These are phyloP conservation scores for Daldinia caldariorum DNA, from an alignment of 495 filamentous ascomycete genomes.

Conservation along the genomic window DNA sequence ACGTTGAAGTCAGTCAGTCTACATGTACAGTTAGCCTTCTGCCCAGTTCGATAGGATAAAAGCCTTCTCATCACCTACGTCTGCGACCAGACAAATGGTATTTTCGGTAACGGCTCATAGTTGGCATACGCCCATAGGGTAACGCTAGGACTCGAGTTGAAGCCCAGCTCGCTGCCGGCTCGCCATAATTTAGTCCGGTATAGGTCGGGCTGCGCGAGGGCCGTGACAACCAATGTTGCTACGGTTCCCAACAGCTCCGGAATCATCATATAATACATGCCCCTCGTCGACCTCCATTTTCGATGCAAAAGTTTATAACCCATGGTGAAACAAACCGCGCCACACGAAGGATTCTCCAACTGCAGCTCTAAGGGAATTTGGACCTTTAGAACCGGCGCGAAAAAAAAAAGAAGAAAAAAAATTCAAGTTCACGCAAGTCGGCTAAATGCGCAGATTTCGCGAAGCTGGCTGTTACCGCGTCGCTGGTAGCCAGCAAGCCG, in stretches of 20 bases:
- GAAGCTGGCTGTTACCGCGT: constrained; percentile 31
- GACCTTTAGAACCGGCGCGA: neutral
- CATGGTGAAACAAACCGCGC: constrained; percentile 47
- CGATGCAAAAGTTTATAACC: constrained; percentile 57
- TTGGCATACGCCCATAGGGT: constrained; percentile 82
- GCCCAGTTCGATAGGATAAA: constrained; percentile 12
- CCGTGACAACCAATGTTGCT: constrained; percentile 78
- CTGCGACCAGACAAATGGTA: constrained; percentile 83
- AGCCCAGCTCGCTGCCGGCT: constrained; percentile 79
- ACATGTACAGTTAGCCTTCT: constrained; percentile 28
- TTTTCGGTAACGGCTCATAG: constrained; percentile 67
- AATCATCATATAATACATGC: constrained; percentile 72
- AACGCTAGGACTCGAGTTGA: constrained; percentile 81
- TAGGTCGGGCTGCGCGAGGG: constrained; percentile 79
- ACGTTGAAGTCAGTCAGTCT: constrained; percentile 86
- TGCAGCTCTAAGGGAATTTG: constrained; percentile 23
- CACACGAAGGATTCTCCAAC: constrained; percentile 30
- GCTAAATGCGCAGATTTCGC: constrained; percentile 37
- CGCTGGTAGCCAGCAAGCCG: constrained; percentile 39
- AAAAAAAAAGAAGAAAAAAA: too few species aligned
- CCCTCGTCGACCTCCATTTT: constrained; percentile 71
- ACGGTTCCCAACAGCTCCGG: constrained; percentile 76
- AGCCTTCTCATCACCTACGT: constrained; percentile 66
- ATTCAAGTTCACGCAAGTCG: constrained; percentile 17
- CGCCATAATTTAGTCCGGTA: constrained; percentile 85